Conservation (phyloP, 75 land plant genomes). For the Pseudotsuga menziesii region DNA sequence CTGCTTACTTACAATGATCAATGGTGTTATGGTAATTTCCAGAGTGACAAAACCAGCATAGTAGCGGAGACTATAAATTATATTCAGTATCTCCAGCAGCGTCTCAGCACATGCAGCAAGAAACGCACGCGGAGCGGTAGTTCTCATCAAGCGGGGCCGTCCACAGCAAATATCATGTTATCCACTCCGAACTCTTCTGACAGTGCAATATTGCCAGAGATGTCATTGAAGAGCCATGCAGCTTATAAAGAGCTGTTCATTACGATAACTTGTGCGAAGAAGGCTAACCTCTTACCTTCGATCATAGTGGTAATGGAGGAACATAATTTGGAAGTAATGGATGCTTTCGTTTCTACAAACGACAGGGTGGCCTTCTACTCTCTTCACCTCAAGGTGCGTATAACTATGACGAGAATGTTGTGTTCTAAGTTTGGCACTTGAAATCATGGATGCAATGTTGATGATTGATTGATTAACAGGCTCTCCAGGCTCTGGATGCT, state of each 20-base stretch:
- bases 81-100: not conserved
- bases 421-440: not conserved
- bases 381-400: slow-evolving; percentile 12
- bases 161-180: no score
- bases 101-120: not conserved
- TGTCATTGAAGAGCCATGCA: not conserved
- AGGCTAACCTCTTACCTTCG: slow-evolving; percentile 11
- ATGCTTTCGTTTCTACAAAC: slow-evolving; percentile 2
- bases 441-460: not conserved
- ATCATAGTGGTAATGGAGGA: slow-evolving; percentile 5
- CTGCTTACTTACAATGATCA: no score
- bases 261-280: slow-evolving; percentile 10
- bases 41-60: not conserved
- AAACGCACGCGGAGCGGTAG: not conserved
- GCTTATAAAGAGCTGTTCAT: slow-evolving; percentile 8
- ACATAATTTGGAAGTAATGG: slow-evolving; percentile 7
- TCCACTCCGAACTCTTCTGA: no score
- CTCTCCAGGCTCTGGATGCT: not conserved
- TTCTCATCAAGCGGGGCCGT: no score
- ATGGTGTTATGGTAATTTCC: not conserved
- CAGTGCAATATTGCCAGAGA: no score
- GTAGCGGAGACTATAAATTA: not conserved
- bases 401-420: no score
- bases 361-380: not conserved
- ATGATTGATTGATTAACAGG: not conserved